phyloP scores from a whole-genome alignment of 192 early-diverging fungal species.

The Umbelopsis vinacea region DNA sequence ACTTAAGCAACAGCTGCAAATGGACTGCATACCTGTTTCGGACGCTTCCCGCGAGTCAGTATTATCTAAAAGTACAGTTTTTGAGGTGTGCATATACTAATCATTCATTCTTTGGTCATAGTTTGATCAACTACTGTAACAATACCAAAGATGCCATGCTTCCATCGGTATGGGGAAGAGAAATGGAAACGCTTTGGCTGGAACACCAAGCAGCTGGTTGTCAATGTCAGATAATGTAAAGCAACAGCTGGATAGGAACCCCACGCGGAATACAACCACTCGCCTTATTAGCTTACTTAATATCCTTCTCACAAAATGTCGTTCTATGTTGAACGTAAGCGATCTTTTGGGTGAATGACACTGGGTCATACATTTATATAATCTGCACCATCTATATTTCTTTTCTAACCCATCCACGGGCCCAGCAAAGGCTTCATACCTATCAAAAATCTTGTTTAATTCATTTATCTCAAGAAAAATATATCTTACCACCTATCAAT shows the following conservation, averaged over 20 bases:
- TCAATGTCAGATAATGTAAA: constrained; percentile 14
- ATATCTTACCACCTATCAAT: not conserved
- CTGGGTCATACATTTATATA: too few species aligned
- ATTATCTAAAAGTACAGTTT: not conserved
- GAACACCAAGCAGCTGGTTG: constrained; percentile 14
- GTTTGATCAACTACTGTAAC: constrained; percentile 21
- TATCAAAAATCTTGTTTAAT: not conserved
- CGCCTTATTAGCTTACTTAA: too few species aligned
- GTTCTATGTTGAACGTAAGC: too few species aligned
- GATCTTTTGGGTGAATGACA: too few species aligned
- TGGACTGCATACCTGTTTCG: constrained; percentile 18
- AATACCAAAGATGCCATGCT: constrained; percentile 18
- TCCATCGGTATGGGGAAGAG: constrained; percentile 18
- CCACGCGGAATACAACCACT: too few species aligned
- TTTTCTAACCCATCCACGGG: not conserved
- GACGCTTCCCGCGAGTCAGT: constrained; percentile 19
- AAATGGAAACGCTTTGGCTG: constrained; percentile 17
- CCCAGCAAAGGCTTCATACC: too few species aligned
- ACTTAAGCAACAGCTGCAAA: constrained; percentile 11
- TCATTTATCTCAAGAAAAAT: not conserved
- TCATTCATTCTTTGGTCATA: not conserved
- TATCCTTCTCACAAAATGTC: too few species aligned
- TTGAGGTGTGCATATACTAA: not conserved
- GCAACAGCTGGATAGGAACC: too few species aligned
- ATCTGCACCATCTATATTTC: not conserved